Base-by-base conservation (phyloP, 1,284 basidiomycete genomes). In the Irpex sp. region DNA sequence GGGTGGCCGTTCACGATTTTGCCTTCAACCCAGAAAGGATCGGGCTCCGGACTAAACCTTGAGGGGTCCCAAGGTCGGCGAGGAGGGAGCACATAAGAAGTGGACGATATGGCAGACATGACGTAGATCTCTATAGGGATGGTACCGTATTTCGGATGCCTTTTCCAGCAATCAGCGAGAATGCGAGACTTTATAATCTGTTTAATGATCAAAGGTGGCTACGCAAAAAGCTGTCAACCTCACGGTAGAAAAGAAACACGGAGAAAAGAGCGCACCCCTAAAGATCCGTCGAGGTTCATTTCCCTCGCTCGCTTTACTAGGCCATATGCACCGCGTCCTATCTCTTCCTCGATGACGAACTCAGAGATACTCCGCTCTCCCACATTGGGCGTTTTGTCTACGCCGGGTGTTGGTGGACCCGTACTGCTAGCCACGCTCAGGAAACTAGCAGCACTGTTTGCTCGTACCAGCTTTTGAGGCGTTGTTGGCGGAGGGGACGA, bases 41-140 rank as follows among this genome's bases (percentile, higher is more conserved):
- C 76, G 4, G 69, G 64, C 19, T 71, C 69, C 9, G 67, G 59
- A 40, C 69, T 66, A 52, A 68, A 65, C 31, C 90, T 86, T 52
- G 81, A 79, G 15, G 93, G 89, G 77, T 94, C 85, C 95, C 94
- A 96, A 19, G 92, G 88, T 59, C 90, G 83, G 62, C 83, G 82
- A 11, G 88, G 79, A 5, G 91, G 87, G 11, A 96, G 81, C 17
- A 86, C 81, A 74, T 89, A 93, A 62, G 83, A 84, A 21, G 85
- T 93, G 76, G 83, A 88, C 68, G 84, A 97, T 77, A 88, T 93
- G 72, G 82, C 93, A 74, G 82, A 97, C 92, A 99, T 94, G 67
- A 99, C 97, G 75, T 97, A 97, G 49, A 99, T 97, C 79, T 99
- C 97, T 77, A 98, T 96, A 5, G 97, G 97, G 69, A 99, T 98